Base-by-base conservation (phyloP, 441 rosid species). In the Adansonia rubrostipa region DNA sequence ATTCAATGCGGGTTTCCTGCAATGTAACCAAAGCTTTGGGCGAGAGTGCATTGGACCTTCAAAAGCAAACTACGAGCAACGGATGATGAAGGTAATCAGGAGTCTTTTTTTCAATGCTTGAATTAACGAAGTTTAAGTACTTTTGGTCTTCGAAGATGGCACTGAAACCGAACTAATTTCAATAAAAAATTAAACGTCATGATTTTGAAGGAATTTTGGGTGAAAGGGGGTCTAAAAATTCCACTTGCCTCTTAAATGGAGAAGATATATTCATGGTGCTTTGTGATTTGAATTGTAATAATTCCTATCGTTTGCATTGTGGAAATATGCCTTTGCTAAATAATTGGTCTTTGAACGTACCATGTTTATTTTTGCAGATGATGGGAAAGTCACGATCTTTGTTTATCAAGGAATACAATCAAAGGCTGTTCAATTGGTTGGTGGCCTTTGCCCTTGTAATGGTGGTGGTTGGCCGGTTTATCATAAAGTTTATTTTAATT, bases 351-450 rank as follows among this genome's bases (percentile, higher is more conserved):
- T 2, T 20, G 33, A 19, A 51, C 33, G 54, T 61, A 50, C 53
- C n/a, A n/a, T 77, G 42, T 74, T 67, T 77, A 48, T 19, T 9
- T 80, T 68, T 84, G 84, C 93, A 96, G 99, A 94, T 94, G 98
- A 45, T 96, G 93, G 97, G 88, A 61, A 96, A 90, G 83, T 80
- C 99, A 40, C 91, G 87, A 65, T 80, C 92, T 66, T 77, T 87
- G 78, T 96, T 96, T 82, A 94, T 96, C 86, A 94, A 94, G 86
- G 99, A 96, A 64, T 96, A 96, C 79, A 96, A 96, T 84, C 96
- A 96, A 65, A 85, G 97, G 76, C 91, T 96, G 66, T 96, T 96
- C 90, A 96, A 94, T 84, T 96, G 99, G 98, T 83, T 96, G 86
- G 99, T 96, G 85, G 92, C 88, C 33, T 96, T 94, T 90, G 84